Percentiles rank a stretch among this genome's conserved stretches.
Conservation (phyloP, 129 eudicot genomes). For the Flaveria sonorensis region DNA sequence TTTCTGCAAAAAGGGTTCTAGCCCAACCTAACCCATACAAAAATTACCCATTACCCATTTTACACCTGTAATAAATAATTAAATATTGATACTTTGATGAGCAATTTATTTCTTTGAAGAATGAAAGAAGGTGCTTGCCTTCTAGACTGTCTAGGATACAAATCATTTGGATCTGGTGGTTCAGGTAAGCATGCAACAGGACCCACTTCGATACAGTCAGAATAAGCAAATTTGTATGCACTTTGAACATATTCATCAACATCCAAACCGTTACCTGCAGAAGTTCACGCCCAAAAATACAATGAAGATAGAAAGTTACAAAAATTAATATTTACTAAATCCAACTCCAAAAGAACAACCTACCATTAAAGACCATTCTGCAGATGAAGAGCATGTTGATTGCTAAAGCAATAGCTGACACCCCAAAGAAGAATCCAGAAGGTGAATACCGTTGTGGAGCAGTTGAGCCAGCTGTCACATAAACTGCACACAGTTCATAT, state of each 20-base stretch:
- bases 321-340: background rate
- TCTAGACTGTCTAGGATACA: conserved; percentile 94
- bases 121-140: conserved; percentile 60
- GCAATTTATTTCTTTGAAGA: background rate
- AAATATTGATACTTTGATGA: background rate
- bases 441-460: conserved; percentile 93
- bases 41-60: background rate
- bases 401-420: conserved; percentile 96
- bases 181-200: conserved; percentile 96
- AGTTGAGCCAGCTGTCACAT: conserved; percentile 90
- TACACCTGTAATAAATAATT: background rate
- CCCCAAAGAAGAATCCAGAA: conserved; percentile 99
- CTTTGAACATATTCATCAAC: conserved; percentile 95
- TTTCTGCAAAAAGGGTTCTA: background rate
- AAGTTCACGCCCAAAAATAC: background rate
- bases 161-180: conserved; percentile 98
- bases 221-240: conserved; percentile 94
- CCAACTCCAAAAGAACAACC: conserved; percentile 21
- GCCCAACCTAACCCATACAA: background rate
- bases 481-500: conserved; percentile 95
- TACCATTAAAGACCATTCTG: conserved; percentile 98
- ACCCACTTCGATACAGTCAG: conserved; percentile 96
- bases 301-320: background rate
- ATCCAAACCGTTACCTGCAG: conserved; percentile 90
- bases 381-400: conserved; percentile 98